Percentiles rank a stretch among this genome's conserved stretches.
Evolutionary conservation across 352 stramenopile species (phyloP).

Genomic region (Saprolegnia parasitica): DNA sequence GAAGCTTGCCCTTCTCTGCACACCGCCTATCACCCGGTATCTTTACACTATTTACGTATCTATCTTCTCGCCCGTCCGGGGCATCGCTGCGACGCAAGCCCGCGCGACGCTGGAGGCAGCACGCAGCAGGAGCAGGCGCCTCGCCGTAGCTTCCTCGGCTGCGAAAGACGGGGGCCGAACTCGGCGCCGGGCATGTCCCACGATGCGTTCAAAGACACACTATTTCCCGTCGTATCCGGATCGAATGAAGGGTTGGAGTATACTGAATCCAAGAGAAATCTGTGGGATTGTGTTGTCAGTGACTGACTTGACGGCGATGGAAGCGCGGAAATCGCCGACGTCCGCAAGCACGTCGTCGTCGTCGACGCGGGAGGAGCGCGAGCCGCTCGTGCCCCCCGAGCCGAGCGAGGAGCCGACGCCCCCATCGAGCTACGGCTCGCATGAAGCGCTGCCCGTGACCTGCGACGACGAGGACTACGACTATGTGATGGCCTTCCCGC

Average conservation of each 20-base stretch:
- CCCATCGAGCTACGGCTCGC: neutral
- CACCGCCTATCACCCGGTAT: too few species aligned
- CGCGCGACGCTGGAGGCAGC: too few species aligned
- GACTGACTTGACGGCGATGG: slow-evolving; percentile 14
- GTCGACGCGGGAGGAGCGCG: slow-evolving; percentile 1
- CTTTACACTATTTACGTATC: too few species aligned
- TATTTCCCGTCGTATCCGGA: slow-evolving; percentile 1
- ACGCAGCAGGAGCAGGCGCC: too few species aligned
- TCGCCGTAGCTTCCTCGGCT: neutral
- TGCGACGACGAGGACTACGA: slow-evolving; percentile 42
- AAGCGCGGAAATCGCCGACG: slow-evolving; percentile 10
- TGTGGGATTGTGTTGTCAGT: slow-evolving; percentile 2
- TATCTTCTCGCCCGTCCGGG: too few species aligned
- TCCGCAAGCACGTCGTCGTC: slow-evolving; percentile 7
- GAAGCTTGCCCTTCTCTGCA: too few species aligned
- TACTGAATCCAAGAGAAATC: slow-evolving; percentile 15
- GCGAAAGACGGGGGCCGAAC: too few species aligned
- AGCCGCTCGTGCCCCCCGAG: slow-evolving; percentile 1
- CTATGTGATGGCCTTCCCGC: slow-evolving; percentile 82
- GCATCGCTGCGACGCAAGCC: too few species aligned
- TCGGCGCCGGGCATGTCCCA: neutral
- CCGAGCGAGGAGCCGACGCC: neutral
- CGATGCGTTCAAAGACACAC: neutral
- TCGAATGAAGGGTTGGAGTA: slow-evolving; percentile 1
- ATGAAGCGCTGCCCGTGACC: neutral